Evolutionary conservation across 345 rosid species (phyloP).

Genomic region (Geranium brycei): DNA sequence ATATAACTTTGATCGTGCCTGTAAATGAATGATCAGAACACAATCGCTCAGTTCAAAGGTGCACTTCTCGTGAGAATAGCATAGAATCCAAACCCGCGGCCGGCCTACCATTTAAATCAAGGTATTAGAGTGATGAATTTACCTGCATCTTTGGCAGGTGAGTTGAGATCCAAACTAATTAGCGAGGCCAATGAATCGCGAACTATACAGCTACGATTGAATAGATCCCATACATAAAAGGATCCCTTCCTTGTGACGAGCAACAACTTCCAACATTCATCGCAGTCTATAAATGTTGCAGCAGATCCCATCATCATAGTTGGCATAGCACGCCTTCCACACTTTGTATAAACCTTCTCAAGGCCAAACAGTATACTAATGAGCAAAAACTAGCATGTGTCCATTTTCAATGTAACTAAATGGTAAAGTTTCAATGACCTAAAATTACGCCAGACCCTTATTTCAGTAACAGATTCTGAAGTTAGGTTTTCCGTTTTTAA

Average conservation of each 20-base stretch:
- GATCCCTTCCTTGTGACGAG: conserved; percentile 83
- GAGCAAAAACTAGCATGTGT: neutral
- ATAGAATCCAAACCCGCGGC: neutral
- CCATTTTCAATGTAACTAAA: neutral
- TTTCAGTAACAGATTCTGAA: neutral
- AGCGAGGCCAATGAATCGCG: conserved; percentile 72
- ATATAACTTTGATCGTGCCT: conserved; percentile 82
- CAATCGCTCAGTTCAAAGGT: neutral
- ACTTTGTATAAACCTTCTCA: conserved; percentile 75
- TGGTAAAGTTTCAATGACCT: neutral
- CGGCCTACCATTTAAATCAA: too few species aligned
- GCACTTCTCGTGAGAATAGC: conserved; percentile 4
- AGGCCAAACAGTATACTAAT: neutral
- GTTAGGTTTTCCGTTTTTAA: neutral
- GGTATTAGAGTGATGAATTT: neutral
- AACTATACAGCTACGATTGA: conserved; percentile 59
- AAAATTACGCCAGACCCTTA: too few species aligned
- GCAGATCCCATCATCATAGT: conserved; percentile 94
- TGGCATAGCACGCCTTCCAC: conserved; percentile 94
- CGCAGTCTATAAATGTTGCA: conserved; percentile 83
- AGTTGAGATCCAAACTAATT: conserved; percentile 35
- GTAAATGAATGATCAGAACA: conserved; percentile 13
- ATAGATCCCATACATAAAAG: conserved; percentile 76
- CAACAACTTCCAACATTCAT: conserved; percentile 82
- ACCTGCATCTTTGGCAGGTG: conserved; percentile 45